Base-by-base conservation (phyloP, 345 rosid genomes). In the Cochlearia excelsa region DNA sequence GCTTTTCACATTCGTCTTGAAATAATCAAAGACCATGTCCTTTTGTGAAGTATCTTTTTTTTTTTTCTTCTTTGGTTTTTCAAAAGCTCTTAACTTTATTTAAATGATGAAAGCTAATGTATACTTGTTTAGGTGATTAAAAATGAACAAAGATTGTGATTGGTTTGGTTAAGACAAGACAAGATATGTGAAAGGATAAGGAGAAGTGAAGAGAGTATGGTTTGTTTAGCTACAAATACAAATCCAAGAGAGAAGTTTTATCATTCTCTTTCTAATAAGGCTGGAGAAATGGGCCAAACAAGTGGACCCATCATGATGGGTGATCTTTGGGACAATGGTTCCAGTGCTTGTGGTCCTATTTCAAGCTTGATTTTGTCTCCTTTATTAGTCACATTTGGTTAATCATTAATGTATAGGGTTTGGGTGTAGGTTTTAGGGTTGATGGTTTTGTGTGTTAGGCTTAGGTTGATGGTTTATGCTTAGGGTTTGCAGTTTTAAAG, bases 261-360 rank as follows among this genome's bases (percentile, higher is more conserved):
- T 8, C 46, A 33, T 37, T 34, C 59, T 28, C 37, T 54, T 7
- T 33, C 34, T 56, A 27, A 33, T 4, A 52, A 59, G 56, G 73
- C 50, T 33, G 61, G 62, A 46, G 67, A 62, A 54, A 69, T 69
- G 74, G 74, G 68, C 74, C 53, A 70, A 63, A 50, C 69, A 63
- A 7, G 64, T 69, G 59, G 64, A 30, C 63, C 59, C 48, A 63
- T 38, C 51, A 63, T 63, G 64, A 63, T 70, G 69, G 68, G 59
- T 55, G 35, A 63, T 70, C 68, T 70, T 29, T 70, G 34, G 69
- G 74, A 70, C 74, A 69, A 55, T 51, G 63, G 47, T 56, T 39
- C 48, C 63, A 34, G 47, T 45, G 28, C 7, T 16, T 69, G 45
- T 55, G 74, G 58, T 29, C 57, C 74, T 44, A 69, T 58, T 30